These are phyloP conservation scores for Ceriops zippeliana DNA, from an alignment of 345 rosid species.

Conservation along the genomic window DNA sequence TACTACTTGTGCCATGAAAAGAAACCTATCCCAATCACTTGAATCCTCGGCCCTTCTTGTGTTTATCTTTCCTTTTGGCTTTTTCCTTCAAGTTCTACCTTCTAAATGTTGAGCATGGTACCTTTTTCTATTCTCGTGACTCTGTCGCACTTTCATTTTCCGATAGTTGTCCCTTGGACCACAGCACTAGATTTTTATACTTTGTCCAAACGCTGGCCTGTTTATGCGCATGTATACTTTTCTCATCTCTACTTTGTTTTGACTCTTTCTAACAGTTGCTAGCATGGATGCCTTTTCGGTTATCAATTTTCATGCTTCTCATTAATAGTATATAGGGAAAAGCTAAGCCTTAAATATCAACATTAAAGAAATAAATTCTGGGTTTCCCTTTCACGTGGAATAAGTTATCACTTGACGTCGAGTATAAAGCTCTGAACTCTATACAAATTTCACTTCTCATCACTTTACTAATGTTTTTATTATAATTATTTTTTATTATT, in stretches of 20 bases:
- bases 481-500: background rate
- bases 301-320: conserved; percentile 1
- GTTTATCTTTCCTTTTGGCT: background rate
- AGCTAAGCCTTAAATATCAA: conserved; percentile 23
- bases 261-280: background rate
- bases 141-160: background rate
- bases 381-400: conserved; percentile 21
- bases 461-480: too few species aligned
- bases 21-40: background rate
- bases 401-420: conserved; percentile 14
- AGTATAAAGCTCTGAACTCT: conserved; percentile 3
- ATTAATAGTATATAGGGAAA: conserved; percentile 14
- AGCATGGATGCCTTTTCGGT: background rate
- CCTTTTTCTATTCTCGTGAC: background rate
- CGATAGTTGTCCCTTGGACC: background rate
- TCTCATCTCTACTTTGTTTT: conserved; percentile 8
- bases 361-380: conserved; percentile 17
- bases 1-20: background rate
- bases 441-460: background rate
- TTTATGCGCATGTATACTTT: background rate
- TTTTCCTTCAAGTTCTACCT: background rate
- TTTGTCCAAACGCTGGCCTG: background rate
- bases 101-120: background rate
- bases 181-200: background rate
- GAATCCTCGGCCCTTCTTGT: background rate